These are phyloP conservation scores for Hypomyces perniciosus DNA, from an alignment of 2,329 filamentous ascomycete genomes.

Conservation along the genomic window DNA sequence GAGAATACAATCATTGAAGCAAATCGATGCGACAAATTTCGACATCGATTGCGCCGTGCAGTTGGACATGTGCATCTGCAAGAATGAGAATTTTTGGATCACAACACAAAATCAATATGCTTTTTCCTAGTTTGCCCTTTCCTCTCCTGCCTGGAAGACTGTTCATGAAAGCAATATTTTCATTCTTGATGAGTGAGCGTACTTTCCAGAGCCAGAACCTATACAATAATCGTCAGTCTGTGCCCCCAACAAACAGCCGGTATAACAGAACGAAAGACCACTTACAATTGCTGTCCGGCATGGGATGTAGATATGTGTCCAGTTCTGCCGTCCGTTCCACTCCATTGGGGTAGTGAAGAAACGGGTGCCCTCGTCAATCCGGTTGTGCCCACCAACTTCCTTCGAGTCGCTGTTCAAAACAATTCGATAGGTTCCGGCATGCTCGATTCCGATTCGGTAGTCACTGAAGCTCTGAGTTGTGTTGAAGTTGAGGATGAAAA, in stretches of 20 bases:
- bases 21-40: too few relatives aligned
- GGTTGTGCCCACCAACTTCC: constrained; percentile 71
- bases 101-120: too few relatives aligned
- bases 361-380: constrained; percentile 71
- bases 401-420: constrained; percentile 76
- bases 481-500: constrained; percentile 98
- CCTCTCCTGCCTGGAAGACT: background rate
- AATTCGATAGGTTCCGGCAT: constrained; percentile 77
- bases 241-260: background rate
- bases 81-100: too few relatives aligned
- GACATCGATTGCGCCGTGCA: too few relatives aligned
- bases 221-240: background rate
- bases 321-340: constrained; percentile 89
- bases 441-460: constrained; percentile 85
- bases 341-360: constrained; percentile 89
- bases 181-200: background rate
- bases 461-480: constrained; percentile 78
- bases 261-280: background rate
- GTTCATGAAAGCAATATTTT: background rate
- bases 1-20: too few relatives aligned
- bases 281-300: constrained; percentile 75
- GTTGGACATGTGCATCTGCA: too few relatives aligned
- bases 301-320: constrained; percentile 86
- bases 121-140: background rate
- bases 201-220: constrained; percentile 9